Conservation (phyloP, 1,284 basidiomycete species). For the Leucoagaricus sp. region DNA sequence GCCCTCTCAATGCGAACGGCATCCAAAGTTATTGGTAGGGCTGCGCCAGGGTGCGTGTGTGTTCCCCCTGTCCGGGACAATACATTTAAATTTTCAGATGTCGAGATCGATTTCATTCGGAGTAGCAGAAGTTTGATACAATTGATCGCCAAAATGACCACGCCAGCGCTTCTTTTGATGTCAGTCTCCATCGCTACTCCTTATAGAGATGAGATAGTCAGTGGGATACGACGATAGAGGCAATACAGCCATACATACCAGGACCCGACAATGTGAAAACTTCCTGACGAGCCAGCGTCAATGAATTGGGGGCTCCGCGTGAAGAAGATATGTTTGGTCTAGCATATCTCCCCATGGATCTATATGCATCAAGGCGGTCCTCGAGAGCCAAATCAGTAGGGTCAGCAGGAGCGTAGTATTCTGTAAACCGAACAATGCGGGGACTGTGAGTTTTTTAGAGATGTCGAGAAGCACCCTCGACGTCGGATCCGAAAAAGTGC, state of each 20-base stretch:
- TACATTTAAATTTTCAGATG: neutral
- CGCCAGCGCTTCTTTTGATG: neutral
- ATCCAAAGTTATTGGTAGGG: neutral
- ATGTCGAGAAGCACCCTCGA: too few relatives aligned
- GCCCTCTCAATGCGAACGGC: neutral
- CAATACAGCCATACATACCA: too few relatives aligned
- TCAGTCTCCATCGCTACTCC: neutral
- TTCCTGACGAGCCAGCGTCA: neutral
- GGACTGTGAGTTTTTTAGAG: too few relatives aligned
- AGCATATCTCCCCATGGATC: neutral
- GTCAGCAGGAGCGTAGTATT: too few relatives aligned
- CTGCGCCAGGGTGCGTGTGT: neutral
- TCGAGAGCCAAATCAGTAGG: neutral
- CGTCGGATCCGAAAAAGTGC: too few relatives aligned
- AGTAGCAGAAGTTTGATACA: neutral
- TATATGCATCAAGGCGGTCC: neutral
- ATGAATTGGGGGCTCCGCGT: neutral
- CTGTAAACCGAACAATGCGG: too few relatives aligned
- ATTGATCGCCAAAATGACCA: neutral
- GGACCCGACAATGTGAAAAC: neutral
- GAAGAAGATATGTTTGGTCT: neutral
- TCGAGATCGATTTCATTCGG: neutral
- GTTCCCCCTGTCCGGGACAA: too few relatives aligned
- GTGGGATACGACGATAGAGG: neutral
- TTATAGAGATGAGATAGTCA: neutral